Evolutionary conservation across 495 filamentous ascomycete genomes (phyloP).

Genomic region (Apiosordaria backusii): DNA sequence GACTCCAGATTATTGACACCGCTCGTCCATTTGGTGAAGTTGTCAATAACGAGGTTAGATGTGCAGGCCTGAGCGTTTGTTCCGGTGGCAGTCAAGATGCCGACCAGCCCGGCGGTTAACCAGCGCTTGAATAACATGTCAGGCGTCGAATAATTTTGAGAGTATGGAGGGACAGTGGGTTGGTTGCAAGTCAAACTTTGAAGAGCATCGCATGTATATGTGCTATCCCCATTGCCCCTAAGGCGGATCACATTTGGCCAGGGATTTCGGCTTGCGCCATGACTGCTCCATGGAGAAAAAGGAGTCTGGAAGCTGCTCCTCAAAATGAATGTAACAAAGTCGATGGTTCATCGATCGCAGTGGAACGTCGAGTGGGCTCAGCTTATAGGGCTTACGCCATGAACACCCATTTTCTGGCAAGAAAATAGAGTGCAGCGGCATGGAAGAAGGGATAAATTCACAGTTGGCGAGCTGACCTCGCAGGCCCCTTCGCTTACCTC

Average conservation of each 20-base stretch:
- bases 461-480: conserved; percentile 13
- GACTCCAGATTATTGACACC: conserved; percentile 49
- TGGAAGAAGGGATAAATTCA: conserved; percentile 34
- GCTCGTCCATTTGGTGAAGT: conserved; percentile 51
- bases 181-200: background rate
- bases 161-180: background rate
- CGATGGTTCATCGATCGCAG: background rate
- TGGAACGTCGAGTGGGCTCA: conserved; percentile 24
- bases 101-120: conserved; percentile 27
- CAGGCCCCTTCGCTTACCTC: conserved; percentile 1
- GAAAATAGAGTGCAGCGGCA: conserved; percentile 25
- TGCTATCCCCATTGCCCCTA: background rate
- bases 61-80: conserved; percentile 43
- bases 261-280: conserved; percentile 5
- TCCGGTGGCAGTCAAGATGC: conserved; percentile 23
- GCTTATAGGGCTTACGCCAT: conserved; percentile 32
- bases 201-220: background rate
- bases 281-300: background rate
- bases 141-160: conserved; percentile 6
- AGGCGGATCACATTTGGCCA: conserved; percentile 4
- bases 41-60: conserved; percentile 52
- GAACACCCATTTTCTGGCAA: conserved; percentile 12
- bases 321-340: background rate
- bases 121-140: conserved; percentile 26
- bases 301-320: background rate